Evolutionary conservation across 2,329 filamentous ascomycete species (phyloP).

Genomic region (Fusarium haematococcum): DNA sequence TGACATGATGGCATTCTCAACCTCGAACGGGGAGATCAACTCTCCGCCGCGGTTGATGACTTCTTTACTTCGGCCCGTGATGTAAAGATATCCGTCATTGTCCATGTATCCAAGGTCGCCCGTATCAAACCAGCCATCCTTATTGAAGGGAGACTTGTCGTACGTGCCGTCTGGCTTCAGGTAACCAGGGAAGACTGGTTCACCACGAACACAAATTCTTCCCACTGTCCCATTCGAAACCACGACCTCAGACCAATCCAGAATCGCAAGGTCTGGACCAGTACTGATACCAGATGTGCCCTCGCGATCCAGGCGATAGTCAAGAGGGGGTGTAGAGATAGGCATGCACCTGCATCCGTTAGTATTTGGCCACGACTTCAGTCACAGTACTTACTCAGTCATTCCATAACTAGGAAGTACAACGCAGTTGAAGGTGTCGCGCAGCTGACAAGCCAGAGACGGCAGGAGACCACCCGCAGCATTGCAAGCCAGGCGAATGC

Average conservation of each 20-base stretch:
- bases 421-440: constrained; percentile 62
- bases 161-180: constrained; percentile 55
- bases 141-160: constrained; percentile 60
- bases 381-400: constrained; percentile 58
- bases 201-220: constrained; percentile 63
- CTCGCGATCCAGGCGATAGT: constrained; percentile 62
- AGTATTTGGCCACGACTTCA: not conserved
- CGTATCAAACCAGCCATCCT: constrained; percentile 65
- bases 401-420: constrained; percentile 70
- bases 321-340: constrained; percentile 65
- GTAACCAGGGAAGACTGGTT: constrained; percentile 64
- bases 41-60: constrained; percentile 70
- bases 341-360: constrained; percentile 62
- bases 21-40: constrained; percentile 69
- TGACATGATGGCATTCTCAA: constrained; percentile 67
- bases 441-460: constrained; percentile 60
- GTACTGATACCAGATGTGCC: constrained; percentile 65
- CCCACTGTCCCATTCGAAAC: constrained; percentile 53
- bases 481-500: constrained; percentile 66
- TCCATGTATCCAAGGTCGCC: constrained; percentile 67
- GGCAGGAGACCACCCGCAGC: constrained; percentile 66
- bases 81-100: constrained; percentile 62
- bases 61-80: constrained; percentile 67
- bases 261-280: constrained; percentile 63
- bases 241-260: constrained; percentile 55